Base-by-base conservation (phyloP, 768 basidiomycete species). In the Russula emetica region DNA sequence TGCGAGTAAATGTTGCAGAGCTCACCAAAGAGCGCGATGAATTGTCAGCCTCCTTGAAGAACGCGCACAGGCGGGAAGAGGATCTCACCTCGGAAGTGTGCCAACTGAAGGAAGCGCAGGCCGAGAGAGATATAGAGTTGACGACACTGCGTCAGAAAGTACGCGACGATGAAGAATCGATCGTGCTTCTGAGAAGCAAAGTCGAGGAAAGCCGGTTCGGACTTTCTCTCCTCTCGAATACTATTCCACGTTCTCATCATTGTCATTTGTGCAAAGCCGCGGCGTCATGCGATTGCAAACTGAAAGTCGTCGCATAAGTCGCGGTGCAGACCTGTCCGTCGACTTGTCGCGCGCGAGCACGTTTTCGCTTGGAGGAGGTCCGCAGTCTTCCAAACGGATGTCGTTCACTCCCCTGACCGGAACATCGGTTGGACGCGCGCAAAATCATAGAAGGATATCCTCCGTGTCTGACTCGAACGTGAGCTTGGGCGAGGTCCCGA, bases 281-380 rank as follows among this genome's bases (percentile, higher is more conserved):
- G 92, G 90, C 28, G 79, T 94, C 57, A 94, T 94, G 92, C 83
- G 89, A 20, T 79, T 94, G 10, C 92, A 94, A 72, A 84, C 85
- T 10, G 90, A 94, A 73, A 88, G 78, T 69, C 79, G 86, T 60
- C 79, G 89, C 32, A 80, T 83, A 67, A 87, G 85, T 71, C 76
- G 77, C 30, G 76, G 78, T 58, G 66, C 78, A 73, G 63, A 77
- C 76, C 16, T 75, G 66, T 76, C 82, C 16, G 72, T 85, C 40
- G 89, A 90, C 70, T 65, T 86, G 32, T 79, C 81, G 24, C 78
- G 85, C 7, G 80, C 84, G 18, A 74, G 77, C 60, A 73, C 72
- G 24, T 74, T 71, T 18, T 71, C 75, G 5, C 71, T 72, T 44
- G 74, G 70, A 28, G 74, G 70, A 28, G 81, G 75, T 8, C 82